Percentiles rank a stretch among this genome's conserved stretches.
Evolutionary conservation across 768 basidiomycete species (phyloP).

Genomic region (Clavulina sp.): DNA sequence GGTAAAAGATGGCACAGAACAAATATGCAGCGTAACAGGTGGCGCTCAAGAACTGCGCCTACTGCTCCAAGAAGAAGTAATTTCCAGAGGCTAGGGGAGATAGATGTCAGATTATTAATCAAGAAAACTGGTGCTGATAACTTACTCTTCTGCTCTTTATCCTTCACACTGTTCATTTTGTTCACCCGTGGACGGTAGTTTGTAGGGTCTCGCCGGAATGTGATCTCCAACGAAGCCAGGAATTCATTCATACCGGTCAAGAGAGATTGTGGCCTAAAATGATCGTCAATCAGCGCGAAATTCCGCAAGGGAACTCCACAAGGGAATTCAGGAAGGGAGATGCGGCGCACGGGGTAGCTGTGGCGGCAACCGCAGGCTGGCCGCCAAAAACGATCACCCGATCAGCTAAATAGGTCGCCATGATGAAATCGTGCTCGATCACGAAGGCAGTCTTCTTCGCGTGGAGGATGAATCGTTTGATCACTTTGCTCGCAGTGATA

Average conservation of each 20-base stretch:
- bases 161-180: constrained; percentile 70
- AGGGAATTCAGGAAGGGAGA: background rate
- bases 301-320: background rate
- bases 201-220: constrained; percentile 94
- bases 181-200: constrained; percentile 83
- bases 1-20: too few species aligned
- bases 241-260: constrained; percentile 97
- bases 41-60: background rate
- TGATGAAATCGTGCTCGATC: constrained; percentile 99
- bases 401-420: constrained; percentile 98
- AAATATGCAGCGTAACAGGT: too few species aligned
- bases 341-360: constrained; percentile 64
- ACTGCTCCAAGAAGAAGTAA: constrained; percentile 88
- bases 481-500: constrained; percentile 94
- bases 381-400: constrained; percentile 90
- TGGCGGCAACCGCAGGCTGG: constrained; percentile 70
- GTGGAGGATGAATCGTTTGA: constrained; percentile 95
- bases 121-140: constrained; percentile 7
- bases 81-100: constrained; percentile 46
- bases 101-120: constrained; percentile 2
- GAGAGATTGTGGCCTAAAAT: constrained; percentile 85
- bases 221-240: constrained; percentile 87
- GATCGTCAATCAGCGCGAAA: too few species aligned
- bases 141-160: constrained; percentile 69
- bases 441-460: constrained; percentile 96